Conservation (phyloP, 305 asterid species). For the Stenogyne calaminthoides region DNA sequence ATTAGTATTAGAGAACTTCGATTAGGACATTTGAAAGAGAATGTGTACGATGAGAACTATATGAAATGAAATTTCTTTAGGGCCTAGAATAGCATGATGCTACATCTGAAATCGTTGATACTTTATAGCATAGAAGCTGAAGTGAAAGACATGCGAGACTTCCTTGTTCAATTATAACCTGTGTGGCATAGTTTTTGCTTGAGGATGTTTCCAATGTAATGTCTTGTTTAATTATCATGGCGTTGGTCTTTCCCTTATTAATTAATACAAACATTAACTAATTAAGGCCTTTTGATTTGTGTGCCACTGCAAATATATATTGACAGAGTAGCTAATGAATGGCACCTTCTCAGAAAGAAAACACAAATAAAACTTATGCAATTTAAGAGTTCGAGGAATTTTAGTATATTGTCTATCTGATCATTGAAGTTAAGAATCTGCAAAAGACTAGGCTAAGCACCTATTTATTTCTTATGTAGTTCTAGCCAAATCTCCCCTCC, state of each 20-base stretch:
- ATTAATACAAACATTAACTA: neutral
- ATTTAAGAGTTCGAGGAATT: neutral
- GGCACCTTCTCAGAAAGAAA: neutral
- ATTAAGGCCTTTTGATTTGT: neutral
- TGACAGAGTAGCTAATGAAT: neutral
- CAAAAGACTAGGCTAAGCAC: neutral
- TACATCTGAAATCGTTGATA: neutral
- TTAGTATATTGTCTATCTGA: neutral
- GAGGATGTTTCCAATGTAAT: neutral
- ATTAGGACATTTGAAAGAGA: neutral
- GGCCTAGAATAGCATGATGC: neutral
- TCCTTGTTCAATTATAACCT: neutral
- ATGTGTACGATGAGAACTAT: neutral
- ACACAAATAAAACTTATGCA: neutral
- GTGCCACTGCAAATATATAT: neutral
- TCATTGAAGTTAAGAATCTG: neutral
- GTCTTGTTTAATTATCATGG: neutral
- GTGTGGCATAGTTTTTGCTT: neutral
- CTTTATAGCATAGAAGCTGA: neutral
- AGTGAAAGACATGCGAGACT: neutral
- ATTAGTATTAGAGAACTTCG: neutral
- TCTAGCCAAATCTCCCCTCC: neutral
- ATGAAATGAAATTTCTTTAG: neutral
- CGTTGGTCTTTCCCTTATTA: neutral
- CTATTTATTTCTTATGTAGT: neutral